A percentile compares a stretch with the other conserved stretches of the same genome.
These are phyloP conservation scores for Xylariales sp. DNA, from an alignment of 2,329 filamentous ascomycete genomes.

Conservation along the genomic window DNA sequence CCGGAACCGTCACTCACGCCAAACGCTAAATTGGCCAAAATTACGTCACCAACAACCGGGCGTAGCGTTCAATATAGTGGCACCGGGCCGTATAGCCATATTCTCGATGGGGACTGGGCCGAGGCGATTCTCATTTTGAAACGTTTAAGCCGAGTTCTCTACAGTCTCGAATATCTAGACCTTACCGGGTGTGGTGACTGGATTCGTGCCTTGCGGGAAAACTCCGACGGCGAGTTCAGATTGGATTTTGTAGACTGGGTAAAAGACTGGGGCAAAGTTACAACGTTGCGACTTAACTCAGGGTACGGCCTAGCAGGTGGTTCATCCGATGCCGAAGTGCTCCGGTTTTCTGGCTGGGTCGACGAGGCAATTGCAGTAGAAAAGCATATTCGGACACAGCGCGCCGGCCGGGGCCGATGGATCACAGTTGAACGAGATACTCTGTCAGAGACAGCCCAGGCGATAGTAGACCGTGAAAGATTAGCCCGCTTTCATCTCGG, in stretches of 20 bases:
- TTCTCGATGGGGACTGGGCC: conserved; percentile 68
- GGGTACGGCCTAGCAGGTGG: conserved; percentile 56
- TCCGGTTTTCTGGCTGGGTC: conserved; percentile 52
- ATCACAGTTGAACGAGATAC: conserved; percentile 61
- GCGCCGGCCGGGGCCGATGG: conserved; percentile 61
- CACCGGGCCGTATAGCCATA: conserved; percentile 68
- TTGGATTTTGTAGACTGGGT: conserved; percentile 63
- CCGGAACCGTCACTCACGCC: conserved; percentile 69
- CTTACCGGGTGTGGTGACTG: conserved; percentile 69
- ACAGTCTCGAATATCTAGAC: conserved; percentile 70
- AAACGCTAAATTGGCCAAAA: conserved; percentile 61
- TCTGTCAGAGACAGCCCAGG: conserved; percentile 39
- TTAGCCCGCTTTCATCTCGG: background rate
- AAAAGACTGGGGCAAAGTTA: conserved; percentile 65
- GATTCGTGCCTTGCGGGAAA: conserved; percentile 60
- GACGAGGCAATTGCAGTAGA: conserved; percentile 58
- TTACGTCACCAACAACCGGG: conserved; percentile 58
- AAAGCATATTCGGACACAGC: conserved; percentile 58
- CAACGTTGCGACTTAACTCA: conserved; percentile 57
- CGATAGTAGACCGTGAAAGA: conserved; percentile 33
- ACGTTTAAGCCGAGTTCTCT: conserved; percentile 65
- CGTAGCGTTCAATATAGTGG: conserved; percentile 63
- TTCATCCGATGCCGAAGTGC: conserved; percentile 49
- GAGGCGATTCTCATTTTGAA: conserved; percentile 68
- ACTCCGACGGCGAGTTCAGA: conserved; percentile 56